phyloP scores from a whole-genome alignment of 2,329 filamentous ascomycete species.

The Trichoderma arundinaceum region DNA sequence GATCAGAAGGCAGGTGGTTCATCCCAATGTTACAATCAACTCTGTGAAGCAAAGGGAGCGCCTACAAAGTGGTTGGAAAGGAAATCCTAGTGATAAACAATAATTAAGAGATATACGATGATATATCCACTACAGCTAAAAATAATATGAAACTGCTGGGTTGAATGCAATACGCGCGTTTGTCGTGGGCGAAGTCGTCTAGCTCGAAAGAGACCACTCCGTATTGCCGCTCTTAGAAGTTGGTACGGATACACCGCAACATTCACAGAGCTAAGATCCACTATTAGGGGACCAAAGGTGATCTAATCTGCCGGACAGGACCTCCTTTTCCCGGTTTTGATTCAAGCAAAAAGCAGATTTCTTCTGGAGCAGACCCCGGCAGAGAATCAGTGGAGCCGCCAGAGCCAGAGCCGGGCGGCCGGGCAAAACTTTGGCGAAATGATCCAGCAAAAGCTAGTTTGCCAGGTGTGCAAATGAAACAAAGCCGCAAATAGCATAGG shows the following conservation, averaged over 20 bases:
- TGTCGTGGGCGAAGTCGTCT: background rate
- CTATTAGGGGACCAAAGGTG: slow-evolving; percentile 25
- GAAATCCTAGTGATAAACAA: too few species aligned
- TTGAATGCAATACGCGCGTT: background rate
- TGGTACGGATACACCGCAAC: slow-evolving; percentile 26
- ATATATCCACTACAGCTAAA: background rate
- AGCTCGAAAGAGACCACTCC: background rate
- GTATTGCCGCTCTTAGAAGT: background rate
- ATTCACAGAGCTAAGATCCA: slow-evolving; percentile 13
- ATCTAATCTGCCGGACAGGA: slow-evolving; percentile 13
- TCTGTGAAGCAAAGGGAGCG: background rate
- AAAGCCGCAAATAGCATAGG: background rate
- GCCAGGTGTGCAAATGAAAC: background rate
- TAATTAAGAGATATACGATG: too few species aligned
- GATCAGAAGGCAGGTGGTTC: slow-evolving; percentile 9
- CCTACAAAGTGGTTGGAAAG: background rate
- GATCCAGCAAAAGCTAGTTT: too few species aligned
- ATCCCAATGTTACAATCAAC: background rate
- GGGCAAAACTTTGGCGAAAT: slow-evolving; percentile 17
- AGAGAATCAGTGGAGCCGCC: slow-evolving; percentile 11
- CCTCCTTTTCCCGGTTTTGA: slow-evolving; percentile 18
- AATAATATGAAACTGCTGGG: background rate
- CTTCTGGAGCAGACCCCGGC: background rate
- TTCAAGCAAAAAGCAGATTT: background rate
- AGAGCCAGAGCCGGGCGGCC: slow-evolving; percentile 14